Evolutionary conservation across 371 early-diverging fungal species (phyloP).

Genomic region (Lichtheimia ramosa): DNA sequence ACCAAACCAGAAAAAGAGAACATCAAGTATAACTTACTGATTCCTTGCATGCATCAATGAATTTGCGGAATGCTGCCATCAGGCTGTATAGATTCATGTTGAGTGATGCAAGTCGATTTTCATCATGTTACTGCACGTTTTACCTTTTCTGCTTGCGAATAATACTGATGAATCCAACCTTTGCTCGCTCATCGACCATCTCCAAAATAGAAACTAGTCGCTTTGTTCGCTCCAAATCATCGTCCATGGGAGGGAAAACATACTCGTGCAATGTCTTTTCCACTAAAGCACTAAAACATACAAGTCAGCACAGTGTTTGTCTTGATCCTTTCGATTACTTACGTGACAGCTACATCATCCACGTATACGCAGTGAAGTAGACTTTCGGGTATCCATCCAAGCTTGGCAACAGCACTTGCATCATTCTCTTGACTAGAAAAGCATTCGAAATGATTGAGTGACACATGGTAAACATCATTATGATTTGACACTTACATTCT

Average conservation of each 20-base stretch:
- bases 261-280: slow-evolving; percentile 36
- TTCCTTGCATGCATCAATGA: slow-evolving; percentile 1
- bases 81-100: not conserved
- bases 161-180: slow-evolving; percentile 54
- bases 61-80: not conserved
- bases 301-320: not conserved
- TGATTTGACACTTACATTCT: slow-evolving; percentile 53
- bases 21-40: not conserved
- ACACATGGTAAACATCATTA: too few species aligned
- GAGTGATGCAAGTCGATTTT: not conserved
- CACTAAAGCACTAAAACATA: slow-evolving; percentile 24
- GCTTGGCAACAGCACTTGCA: slow-evolving; percentile 38
- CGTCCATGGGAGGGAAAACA: slow-evolving; percentile 41
- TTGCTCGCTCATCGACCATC: slow-evolving; percentile 49
- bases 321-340: slow-evolving; percentile 17
- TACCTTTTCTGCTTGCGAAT: slow-evolving; percentile 55
- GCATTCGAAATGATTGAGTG: too few species aligned
- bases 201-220: slow-evolving; percentile 56
- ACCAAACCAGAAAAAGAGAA: too few species aligned
- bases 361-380: slow-evolving; percentile 78
- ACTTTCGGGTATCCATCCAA: slow-evolving; percentile 83
- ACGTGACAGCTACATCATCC: slow-evolving; percentile 77
- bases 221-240: slow-evolving; percentile 55
- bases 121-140: not conserved
- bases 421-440: slow-evolving; percentile 10